These are phyloP conservation scores for Linderniella brevidens DNA, from an alignment of 257 asterid species.

Conservation along the genomic window DNA sequence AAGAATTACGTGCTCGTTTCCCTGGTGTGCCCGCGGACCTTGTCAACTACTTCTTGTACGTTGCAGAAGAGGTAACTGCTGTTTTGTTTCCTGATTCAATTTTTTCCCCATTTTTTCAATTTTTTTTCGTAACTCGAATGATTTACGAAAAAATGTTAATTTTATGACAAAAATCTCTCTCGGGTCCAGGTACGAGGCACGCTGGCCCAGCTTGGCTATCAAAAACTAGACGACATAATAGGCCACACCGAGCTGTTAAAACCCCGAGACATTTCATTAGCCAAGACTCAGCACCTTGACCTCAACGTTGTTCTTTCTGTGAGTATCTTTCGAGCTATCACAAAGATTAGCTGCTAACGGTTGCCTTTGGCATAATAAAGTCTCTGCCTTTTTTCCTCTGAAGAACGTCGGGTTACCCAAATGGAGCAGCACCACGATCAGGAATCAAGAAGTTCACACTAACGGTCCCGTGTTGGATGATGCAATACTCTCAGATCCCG, in stretches of 20 bases:
- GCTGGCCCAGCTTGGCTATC: conserved; percentile 88
- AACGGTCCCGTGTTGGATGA: conserved; percentile 97
- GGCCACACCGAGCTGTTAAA: conserved; percentile 77
- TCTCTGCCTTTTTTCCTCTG: conserved; percentile 6
- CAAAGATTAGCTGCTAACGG: conserved; percentile 6
- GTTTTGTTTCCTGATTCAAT: not conserved
- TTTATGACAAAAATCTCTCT: conserved; percentile 10
- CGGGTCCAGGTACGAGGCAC: conserved; percentile 67
- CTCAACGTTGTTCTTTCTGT: conserved; percentile 67
- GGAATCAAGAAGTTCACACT: conserved; percentile 85
- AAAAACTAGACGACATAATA: conserved; percentile 82
- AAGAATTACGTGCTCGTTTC: conserved; percentile 96
- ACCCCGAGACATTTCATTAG: conserved; percentile 69
- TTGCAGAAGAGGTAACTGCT: conserved; percentile 78
- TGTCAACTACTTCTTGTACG: conserved; percentile 78
- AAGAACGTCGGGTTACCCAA: conserved; percentile 77
- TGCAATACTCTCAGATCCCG: conserved; percentile 52
- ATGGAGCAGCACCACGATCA: conserved; percentile 77
- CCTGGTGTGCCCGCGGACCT: conserved; percentile 99
- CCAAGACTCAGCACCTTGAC: conserved; percentile 95
- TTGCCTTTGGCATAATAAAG: conserved; percentile 6
- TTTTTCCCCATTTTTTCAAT: not conserved
- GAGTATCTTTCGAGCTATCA: conserved; percentile 15
- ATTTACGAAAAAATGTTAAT: not conserved
- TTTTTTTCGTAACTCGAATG: not conserved